Evolutionary conservation across 768 basidiomycete genomes (phyloP), one percentile per base, ranked within the genome.

Genomic region (Mycena haematopus): DNA sequence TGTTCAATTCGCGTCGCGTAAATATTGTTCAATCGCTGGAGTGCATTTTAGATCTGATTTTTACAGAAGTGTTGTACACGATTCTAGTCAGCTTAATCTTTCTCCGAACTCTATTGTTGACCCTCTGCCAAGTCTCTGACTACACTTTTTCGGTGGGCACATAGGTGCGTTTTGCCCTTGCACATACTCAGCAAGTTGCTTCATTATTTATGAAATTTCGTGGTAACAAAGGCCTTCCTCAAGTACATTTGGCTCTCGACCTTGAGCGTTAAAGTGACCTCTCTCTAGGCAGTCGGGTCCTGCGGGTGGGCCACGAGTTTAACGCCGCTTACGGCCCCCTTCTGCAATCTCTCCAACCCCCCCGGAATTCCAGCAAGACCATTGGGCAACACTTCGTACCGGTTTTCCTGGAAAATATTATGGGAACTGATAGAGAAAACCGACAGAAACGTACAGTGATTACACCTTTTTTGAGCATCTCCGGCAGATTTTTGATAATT

Each of bases 311-410:
- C 64, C 8, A 65, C 53, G 19, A 65, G 58, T 40, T 65, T 65
- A 13, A 65, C 54, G n/a, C 58, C 63, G 29, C 58, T 65, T 13
- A 61, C 55, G 15, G 44, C 55, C 15, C 49, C 55, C 4, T 63
- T 54, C n/a, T 53, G 10, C 55, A 60, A n/a, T 29, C 64, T 58
- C 15, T 76, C 73, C 52, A 86, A 66, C 13, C 80, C 85, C 15
- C 70, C 70, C 36, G 71, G 68, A 53, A 85, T 79, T 9, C 79
- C 83, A 24, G 68, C 73, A 21, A 85, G 72, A 13, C 84, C 84
- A n/a, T 73, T 72, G 0, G 76, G 71, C 21, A 85, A 60, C 27
- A 79, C 67, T 58, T 83, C 80, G n/a, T 78, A 73, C 33, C 71
- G 71, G 68, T 80, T 84, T 3, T 81, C 80, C 83, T 84, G 54